Evolutionary conservation across 73 alveolate species (phyloP).

Genomic region (Blepharisma japonicum): DNA sequence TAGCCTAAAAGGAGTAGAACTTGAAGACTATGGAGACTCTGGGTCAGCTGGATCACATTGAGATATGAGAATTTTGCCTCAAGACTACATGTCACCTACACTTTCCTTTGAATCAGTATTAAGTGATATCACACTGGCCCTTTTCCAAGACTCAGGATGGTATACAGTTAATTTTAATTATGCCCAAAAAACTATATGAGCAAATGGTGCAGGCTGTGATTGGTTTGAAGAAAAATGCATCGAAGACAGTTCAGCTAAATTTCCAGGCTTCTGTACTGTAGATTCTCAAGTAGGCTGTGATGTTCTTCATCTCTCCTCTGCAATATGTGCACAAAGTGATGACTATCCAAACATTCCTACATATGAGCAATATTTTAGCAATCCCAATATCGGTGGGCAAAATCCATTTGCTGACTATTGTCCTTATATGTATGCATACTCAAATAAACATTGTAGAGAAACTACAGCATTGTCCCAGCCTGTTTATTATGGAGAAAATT

Average conservation of each 20-base stretch:
- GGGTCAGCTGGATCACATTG: slow-evolving; percentile 8
- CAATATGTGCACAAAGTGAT: no score
- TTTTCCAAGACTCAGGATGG: slow-evolving; percentile 27
- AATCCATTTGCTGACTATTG: slow-evolving; percentile 12
- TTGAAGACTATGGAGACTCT: slow-evolving; percentile 9
- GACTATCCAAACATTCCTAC: not conserved
- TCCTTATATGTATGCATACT: slow-evolving; percentile 1
- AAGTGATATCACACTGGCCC: not conserved
- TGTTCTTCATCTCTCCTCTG: not conserved
- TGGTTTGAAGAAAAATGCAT: slow-evolving; percentile 16
- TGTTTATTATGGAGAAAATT: not conserved
- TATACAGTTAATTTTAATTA: not conserved
- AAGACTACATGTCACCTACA: not conserved
- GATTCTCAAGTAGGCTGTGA: not conserved
- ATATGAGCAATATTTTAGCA: not conserved
- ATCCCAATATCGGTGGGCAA: not conserved
- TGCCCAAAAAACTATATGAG: not conserved
- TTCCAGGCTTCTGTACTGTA: not conserved
- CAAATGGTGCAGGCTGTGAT: not conserved
- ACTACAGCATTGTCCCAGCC: not conserved
- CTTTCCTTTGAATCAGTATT: not conserved
- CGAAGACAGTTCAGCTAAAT: not conserved
- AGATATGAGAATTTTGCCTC: slow-evolving; percentile 2
- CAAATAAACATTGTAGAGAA: not conserved
- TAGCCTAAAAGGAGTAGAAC: slow-evolving; percentile 2